Percentiles rank a stretch among this genome's conserved stretches.
Conservation (phyloP, 106 monocot genomes). For the Dendrobium chrysotoxum region DNA sequence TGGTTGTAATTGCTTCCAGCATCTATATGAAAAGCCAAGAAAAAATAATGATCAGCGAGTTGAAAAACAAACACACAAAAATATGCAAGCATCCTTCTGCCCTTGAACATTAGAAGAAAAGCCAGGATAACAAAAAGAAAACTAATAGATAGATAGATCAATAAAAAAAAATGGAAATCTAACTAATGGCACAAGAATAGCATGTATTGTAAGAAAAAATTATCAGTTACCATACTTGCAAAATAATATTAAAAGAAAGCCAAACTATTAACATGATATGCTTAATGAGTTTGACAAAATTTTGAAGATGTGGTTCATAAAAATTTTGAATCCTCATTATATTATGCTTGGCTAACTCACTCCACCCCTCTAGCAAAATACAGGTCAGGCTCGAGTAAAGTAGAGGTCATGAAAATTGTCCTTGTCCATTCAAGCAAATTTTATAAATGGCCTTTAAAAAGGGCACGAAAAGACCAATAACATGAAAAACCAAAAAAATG, state of each 20-base stretch:
- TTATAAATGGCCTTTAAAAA: no score
- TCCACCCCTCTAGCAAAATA: no score
- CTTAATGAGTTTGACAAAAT: not conserved
- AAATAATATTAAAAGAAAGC: not conserved
- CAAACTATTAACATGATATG: not conserved
- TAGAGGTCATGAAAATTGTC: no score
- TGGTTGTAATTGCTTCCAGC: slow-evolving; percentile 63
- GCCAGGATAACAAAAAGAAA: not conserved
- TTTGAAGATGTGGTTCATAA: not conserved
- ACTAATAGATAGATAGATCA: not conserved
- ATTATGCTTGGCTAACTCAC: no score
- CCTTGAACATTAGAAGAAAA: no score
- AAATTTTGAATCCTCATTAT: no score
- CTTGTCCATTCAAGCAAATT: no score
- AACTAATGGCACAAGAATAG: not conserved
- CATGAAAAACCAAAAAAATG: no score
- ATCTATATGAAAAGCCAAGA: slow-evolving; percentile 21
- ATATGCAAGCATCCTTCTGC: not conserved
- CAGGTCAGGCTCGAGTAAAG: no score
- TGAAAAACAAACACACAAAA: not conserved
- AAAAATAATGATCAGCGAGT: not conserved
- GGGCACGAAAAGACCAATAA: no score
- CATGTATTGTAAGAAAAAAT: not conserved
- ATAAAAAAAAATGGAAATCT: not conserved
- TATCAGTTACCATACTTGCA: not conserved